Evolutionary conservation across 768 basidiomycete genomes (phyloP), one percentile per base, ranked within the genome.

Genomic region (Amanita fuliginea): DNA sequence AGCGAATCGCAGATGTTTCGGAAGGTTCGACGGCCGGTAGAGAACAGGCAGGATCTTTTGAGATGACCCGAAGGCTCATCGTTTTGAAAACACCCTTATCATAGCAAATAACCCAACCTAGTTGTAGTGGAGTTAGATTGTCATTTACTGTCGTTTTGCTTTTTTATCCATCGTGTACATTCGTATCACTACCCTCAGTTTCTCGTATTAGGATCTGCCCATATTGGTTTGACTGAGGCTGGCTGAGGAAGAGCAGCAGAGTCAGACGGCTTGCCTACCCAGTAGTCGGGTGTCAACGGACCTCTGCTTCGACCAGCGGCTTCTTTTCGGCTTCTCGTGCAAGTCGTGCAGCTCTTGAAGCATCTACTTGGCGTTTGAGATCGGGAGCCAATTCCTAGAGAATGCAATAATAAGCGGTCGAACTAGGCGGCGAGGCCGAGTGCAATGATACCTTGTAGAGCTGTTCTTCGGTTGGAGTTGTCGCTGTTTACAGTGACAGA

Each of bases 321-420:
- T 71, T 72, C 59, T 72, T 69, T 51, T 73, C 74, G 42, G 67
- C 67, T 65, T 83, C 83, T 59, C 73, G 68, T 3, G 73, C 71
- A 9, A 73, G 55, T 26, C 83, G 72, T 6, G 73, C 64, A 13
- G 72, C 72, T 32, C 78, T 73, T 49, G 72, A 68, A 2, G 74
- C 75, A 55, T 85, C 83, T 14, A 84, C 82, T 56, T 76, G 77
- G 42, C 76, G 72, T 55, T 71, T 73, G 53, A 83, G 61, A 65
- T 81, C 80, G 54, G 83, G 82, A 18, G 82, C 72, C 71, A 85
- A 70, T 60, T 71, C 67, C 81, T 83, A 58, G 43, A 34, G n/a
- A n/a, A n/a, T n/a, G n/a, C 35, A 22, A 11, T 14, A 19, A 30
- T 30, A 46, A 49, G 54, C 37, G 37, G 47, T 18, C 22, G 40